Percentiles rank a stretch among this genome's conserved stretches.
phyloP scores from a whole-genome alignment of 208 protist species.

The Trypanosoma avium region DNA sequence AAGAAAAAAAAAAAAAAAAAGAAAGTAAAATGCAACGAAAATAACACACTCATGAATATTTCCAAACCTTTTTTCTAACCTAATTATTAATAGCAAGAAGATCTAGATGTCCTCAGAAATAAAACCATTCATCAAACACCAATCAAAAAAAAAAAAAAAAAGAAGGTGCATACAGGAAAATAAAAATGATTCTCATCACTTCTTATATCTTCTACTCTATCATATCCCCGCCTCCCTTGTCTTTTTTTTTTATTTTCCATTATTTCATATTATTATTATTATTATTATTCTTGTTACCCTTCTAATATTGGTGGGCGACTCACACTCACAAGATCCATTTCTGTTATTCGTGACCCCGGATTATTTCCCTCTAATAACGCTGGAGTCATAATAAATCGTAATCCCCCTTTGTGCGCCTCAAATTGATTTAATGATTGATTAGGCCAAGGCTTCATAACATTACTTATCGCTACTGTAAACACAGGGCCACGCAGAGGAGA shows the following conservation, averaged over 20 bases:
- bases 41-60: too few relatives aligned
- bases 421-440: slow-evolving; percentile 50
- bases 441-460: slow-evolving; percentile 48
- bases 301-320: slow-evolving; percentile 17
- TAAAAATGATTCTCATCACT: too few relatives aligned
- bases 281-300: neutral
- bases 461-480: slow-evolving; percentile 62
- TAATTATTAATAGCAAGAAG: too few relatives aligned
- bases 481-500: slow-evolving; percentile 45
- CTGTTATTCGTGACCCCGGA: slow-evolving; percentile 50
- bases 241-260: neutral
- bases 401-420: slow-evolving; percentile 46
- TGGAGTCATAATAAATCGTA: slow-evolving; percentile 66
- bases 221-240: too few relatives aligned
- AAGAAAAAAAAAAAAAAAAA: too few relatives aligned
- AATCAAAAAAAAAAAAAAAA: slow-evolving; percentile 4
- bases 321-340: slow-evolving; percentile 63
- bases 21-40: too few relatives aligned
- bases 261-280: neutral
- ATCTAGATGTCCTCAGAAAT: too few relatives aligned
- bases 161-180: too few relatives aligned
- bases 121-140: too few relatives aligned
- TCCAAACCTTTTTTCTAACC: too few relatives aligned
- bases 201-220: too few relatives aligned
- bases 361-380: slow-evolving; percentile 50